phyloP scores from a whole-genome alignment of 73 alveolate genomes.

The Tetrahymena malaccensis region DNA sequence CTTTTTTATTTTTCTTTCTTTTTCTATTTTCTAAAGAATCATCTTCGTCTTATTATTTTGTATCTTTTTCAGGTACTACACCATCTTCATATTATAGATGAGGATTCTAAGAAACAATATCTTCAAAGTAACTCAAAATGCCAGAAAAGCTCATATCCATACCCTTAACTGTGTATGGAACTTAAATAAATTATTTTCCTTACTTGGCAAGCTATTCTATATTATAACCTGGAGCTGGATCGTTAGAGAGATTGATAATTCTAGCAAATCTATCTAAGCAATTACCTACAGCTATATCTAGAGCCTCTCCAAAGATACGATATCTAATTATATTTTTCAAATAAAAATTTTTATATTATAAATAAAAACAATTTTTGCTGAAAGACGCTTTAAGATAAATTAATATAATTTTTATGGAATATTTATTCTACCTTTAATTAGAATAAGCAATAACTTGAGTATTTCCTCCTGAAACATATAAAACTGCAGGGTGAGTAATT shows the following conservation, averaged over 20 bases:
- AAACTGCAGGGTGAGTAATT: slow-evolving; percentile 87
- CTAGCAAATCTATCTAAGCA: slow-evolving; percentile 97
- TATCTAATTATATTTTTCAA: slow-evolving; percentile 49
- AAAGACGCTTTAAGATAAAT: neutral
- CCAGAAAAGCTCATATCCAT: slow-evolving; percentile 98
- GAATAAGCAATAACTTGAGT: slow-evolving; percentile 94
- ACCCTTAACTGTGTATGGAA: slow-evolving; percentile 97
- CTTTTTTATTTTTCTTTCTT: slow-evolving; percentile 50
- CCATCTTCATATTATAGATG: slow-evolving; percentile 33
- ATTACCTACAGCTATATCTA: slow-evolving; percentile 98
- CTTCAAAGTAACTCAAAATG: slow-evolving; percentile 79
- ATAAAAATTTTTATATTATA: neutral
- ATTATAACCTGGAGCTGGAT: slow-evolving; percentile 99
- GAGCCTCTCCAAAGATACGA: slow-evolving; percentile 96
- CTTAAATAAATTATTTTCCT: slow-evolving; percentile 77
- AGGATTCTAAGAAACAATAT: slow-evolving; percentile 47
- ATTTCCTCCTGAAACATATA: slow-evolving; percentile 98
- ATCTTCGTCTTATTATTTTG: slow-evolving; percentile 16
- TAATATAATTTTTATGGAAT: neutral
- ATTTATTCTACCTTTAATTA: slow-evolving; percentile 9
- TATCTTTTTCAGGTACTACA: slow-evolving; percentile 1
- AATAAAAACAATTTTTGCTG: neutral
- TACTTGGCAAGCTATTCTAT: slow-evolving; percentile 92
- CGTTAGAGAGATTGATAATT: slow-evolving; percentile 85
- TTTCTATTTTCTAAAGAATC: slow-evolving; percentile 17